phyloP scores from a whole-genome alignment of 2,329 filamentous ascomycete species.

The Fusarium pilosicola region DNA sequence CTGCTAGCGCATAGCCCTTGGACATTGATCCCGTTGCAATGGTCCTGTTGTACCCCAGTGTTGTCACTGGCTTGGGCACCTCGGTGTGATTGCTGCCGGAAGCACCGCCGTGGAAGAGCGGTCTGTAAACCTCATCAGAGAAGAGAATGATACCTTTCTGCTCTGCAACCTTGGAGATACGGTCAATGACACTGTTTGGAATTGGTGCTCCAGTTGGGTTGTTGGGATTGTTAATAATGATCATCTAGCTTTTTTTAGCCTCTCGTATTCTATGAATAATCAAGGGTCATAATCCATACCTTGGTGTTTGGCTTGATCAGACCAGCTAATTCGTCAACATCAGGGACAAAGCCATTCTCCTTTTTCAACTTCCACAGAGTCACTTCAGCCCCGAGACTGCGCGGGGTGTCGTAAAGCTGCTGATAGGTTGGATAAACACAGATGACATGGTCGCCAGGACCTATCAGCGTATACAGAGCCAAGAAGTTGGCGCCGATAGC shows the following conservation, averaged over 20 bases:
- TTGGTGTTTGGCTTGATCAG: conserved; percentile 77
- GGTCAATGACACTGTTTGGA: conserved; percentile 66
- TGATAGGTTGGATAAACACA: conserved; percentile 91
- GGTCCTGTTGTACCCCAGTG: conserved; percentile 75
- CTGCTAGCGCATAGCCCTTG: conserved; percentile 85
- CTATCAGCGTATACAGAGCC: conserved; percentile 75
- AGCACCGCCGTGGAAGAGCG: conserved; percentile 75
- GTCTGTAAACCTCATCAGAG: conserved; percentile 85
- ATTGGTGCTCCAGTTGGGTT: conserved; percentile 83
- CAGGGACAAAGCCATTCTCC: conserved; percentile 72
- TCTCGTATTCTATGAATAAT: rapidly evolving
- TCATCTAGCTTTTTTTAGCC: conserved; percentile 48
- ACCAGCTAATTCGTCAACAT: conserved; percentile 71
- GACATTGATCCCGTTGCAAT: conserved; percentile 84
- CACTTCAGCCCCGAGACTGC: conserved; percentile 79
- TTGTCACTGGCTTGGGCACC: conserved; percentile 72
- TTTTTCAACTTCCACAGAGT: conserved; percentile 77
- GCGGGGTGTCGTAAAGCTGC: conserved; percentile 81
- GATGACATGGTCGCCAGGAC: conserved; percentile 82
- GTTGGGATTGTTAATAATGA: conserved; percentile 75
- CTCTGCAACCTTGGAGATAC: conserved; percentile 71
- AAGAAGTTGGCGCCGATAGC: conserved; percentile 86
- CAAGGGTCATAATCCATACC: conserved; percentile 50
- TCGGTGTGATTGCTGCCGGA: conserved; percentile 54
- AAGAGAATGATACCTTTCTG: conserved; percentile 73